Conservation (phyloP, 768 basidiomycete genomes). For the Boletus vermiculosoides region DNA sequence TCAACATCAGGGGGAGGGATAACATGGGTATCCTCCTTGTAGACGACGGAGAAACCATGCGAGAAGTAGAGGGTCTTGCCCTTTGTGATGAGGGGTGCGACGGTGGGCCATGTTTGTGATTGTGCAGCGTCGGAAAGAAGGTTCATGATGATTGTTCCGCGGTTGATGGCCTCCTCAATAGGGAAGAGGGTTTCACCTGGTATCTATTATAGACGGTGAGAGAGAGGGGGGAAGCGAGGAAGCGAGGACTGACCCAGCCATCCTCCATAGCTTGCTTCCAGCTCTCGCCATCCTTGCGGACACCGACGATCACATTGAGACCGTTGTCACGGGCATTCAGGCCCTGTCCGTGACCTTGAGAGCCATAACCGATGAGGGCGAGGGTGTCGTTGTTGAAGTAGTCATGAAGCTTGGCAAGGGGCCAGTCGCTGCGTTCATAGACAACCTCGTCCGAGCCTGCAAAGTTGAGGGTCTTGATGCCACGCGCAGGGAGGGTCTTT, state of each 20-base stretch:
- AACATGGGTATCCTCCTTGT: conserved; percentile 95
- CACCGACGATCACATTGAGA: conserved; percentile 97
- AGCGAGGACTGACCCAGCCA: conserved; percentile 72
- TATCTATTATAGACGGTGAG: conserved; percentile 49
- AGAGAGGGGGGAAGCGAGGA: neutral
- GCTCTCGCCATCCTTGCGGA: conserved; percentile 93
- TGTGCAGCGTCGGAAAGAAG: conserved; percentile 99
- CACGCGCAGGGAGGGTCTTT: conserved; percentile 57
- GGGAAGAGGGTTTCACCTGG: conserved; percentile 98
- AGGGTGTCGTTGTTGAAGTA: conserved; percentile 99
- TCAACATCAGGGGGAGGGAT: conserved; percentile 91
- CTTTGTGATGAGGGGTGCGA: conserved; percentile 96
- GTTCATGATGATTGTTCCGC: conserved; percentile 99
- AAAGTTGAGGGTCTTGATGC: conserved; percentile 94
- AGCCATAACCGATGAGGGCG: conserved; percentile 98
- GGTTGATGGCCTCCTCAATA: conserved; percentile 95
- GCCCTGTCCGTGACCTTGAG: conserved; percentile 98
- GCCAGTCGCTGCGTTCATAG: conserved; percentile 98
- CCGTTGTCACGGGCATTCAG: conserved; percentile 99
- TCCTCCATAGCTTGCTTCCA: conserved; percentile 96
- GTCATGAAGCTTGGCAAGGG: conserved; percentile 94
- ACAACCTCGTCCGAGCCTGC: conserved; percentile 91
- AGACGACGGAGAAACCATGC: conserved; percentile 98
- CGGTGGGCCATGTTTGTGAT: conserved; percentile 86
- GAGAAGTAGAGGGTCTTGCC: conserved; percentile 99